Base-by-base conservation (phyloP, 2,329 filamentous ascomycete genomes). In the Aspergillus sp. region DNA sequence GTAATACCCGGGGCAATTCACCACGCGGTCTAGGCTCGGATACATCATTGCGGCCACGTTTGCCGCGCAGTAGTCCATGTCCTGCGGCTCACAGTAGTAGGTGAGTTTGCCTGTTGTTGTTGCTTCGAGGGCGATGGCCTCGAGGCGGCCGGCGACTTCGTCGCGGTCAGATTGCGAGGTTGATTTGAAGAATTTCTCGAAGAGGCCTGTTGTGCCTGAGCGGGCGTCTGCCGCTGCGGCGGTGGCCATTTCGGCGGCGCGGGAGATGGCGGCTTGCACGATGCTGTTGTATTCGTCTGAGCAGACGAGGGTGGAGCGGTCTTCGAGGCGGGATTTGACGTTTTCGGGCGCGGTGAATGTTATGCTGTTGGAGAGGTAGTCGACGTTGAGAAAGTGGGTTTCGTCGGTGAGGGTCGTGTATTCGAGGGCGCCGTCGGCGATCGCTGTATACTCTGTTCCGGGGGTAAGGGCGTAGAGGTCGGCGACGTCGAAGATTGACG, bases 101-200 rank as follows among this genome's bases (percentile, higher is more conserved):
- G 51, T 62, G 28, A 67, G 49, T 7, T 56, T 57, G 3, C 65
- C 65, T 9, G 56, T 62, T 3, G 61, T 52, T 5, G 61, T 62
- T 3, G 65, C 65, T 43, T 67, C 65, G 7, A 46, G 54, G 4
- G 65, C 63, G 46, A 67, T 64, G 1, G 65, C 65, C 8, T 65
- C 63, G 17, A 67, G 23, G 1, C 63, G 63, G 45, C 59, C 61
- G 0, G 65, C 61, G 19, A 67, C 65, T 45, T 62, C 52, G 22
- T 60, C 56, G 3, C 43, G 53, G 19, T 58, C 61, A 0, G 49
- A 31, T 41, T 64, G 25, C n/a, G 41, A 28, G 15, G 54, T 54
- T n/a, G 63, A 59, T 57, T 57, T 67, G 59, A 67, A 67, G 57
- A 60, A 65, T 25, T 64, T 67, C 43, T 65, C 15, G 52, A 67